A percentile compares a stretch with the other conserved stretches of the same genome.
Evolutionary conservation across 129 eudicot genomes (phyloP).

Genomic region (Flaveria bidentis): DNA sequence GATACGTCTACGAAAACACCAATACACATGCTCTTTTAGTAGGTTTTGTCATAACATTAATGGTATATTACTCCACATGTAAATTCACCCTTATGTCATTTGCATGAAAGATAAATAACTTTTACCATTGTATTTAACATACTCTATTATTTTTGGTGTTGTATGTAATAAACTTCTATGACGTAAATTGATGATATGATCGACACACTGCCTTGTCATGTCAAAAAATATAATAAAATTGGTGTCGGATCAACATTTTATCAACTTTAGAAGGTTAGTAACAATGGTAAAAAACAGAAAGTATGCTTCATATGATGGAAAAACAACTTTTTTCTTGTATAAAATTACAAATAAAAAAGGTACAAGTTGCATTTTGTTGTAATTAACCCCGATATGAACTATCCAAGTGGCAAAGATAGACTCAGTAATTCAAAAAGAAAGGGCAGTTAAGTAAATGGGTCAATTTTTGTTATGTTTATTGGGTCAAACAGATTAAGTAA

Average conservation of each 20-base stretch:
- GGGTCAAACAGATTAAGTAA: neutral
- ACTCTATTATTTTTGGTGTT: neutral
- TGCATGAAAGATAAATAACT: neutral
- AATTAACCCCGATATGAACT: too few species aligned
- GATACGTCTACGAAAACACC: conserved; percentile 66
- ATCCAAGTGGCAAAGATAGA: too few species aligned
- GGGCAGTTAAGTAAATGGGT: too few species aligned
- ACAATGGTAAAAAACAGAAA: neutral
- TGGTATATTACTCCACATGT: neutral
- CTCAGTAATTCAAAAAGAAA: too few species aligned
- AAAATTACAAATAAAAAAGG: too few species aligned
- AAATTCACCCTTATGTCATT: neutral
- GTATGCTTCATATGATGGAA: neutral
- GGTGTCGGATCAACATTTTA: neutral
- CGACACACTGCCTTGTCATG: too few species aligned
- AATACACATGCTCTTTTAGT: neutral
- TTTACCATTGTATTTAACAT: neutral
- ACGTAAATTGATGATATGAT: too few species aligned
- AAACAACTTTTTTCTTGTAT: too few species aligned
- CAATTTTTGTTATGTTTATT: neutral
- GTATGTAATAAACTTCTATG: neutral
- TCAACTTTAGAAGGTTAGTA: too few species aligned
- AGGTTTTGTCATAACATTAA: neutral
- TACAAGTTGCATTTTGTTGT: too few species aligned
- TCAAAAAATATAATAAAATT: too few species aligned